Conservation (phyloP, 2,329 filamentous ascomycete species). For the Trichoderma cornu-damae region DNA sequence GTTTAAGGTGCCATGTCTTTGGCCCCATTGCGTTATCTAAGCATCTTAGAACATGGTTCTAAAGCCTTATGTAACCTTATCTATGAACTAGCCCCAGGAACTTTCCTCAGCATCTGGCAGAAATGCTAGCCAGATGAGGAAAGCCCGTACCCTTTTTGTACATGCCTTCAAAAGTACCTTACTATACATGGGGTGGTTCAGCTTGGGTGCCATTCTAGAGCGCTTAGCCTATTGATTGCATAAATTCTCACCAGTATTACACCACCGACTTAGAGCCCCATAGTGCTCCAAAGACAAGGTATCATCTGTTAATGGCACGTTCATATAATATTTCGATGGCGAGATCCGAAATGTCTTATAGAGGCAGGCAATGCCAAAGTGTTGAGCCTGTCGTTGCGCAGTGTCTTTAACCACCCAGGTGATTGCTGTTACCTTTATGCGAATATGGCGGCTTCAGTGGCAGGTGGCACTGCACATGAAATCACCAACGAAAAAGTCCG, state of each 20-base stretch:
- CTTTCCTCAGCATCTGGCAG: background rate
- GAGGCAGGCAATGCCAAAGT: background rate
- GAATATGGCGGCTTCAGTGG: background rate
- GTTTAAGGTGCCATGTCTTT: background rate
- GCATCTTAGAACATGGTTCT: background rate
- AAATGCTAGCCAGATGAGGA: background rate
- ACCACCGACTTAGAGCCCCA: slow-evolving; percentile 2
- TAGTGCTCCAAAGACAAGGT: background rate
- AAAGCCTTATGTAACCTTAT: slow-evolving; percentile 4
- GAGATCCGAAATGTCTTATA: background rate
- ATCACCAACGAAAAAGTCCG: background rate
- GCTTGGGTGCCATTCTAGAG: background rate
- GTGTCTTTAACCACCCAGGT: background rate
- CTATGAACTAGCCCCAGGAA: background rate
- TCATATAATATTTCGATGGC: background rate
- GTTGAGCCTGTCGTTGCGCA: background rate
- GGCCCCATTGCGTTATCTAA: background rate
- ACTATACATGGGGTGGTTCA: background rate
- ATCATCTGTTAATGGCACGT: background rate
- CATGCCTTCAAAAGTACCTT: slow-evolving; percentile 9
- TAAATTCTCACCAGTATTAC: slow-evolving; percentile 5
- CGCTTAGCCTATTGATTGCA: slow-evolving; percentile 7
- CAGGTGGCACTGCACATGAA: background rate
- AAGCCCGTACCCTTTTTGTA: slow-evolving; percentile 10
- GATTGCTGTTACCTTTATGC: background rate